phyloP scores from a whole-genome alignment of 2,329 filamentous ascomycete species.

The Knufia fluminis region DNA sequence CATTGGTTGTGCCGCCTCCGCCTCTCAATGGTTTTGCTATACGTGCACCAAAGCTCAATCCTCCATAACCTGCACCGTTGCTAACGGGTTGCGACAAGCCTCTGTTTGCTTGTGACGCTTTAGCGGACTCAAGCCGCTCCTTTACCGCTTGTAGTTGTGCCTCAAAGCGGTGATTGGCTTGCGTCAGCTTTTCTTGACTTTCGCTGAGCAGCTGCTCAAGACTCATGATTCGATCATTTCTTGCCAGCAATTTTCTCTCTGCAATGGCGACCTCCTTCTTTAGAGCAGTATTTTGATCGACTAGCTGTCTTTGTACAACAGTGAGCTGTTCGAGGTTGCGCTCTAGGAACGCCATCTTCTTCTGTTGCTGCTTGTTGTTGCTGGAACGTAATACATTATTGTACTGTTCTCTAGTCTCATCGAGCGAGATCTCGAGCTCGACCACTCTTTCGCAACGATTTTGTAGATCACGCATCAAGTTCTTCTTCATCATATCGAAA shows the following conservation, averaged over 20 bases:
- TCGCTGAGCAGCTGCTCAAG: conserved; percentile 88
- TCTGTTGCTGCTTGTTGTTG: conserved; percentile 97
- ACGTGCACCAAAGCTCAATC: conserved; percentile 38
- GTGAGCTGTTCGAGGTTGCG: conserved; percentile 96
- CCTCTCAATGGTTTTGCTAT: conserved; percentile 59
- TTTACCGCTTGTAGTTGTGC: conserved; percentile 94
- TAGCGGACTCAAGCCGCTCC: conserved; percentile 91
- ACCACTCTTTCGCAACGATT: conserved; percentile 97
- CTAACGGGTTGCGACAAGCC: conserved; percentile 52
- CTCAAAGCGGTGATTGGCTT: conserved; percentile 97
- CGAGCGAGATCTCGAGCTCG: conserved; percentile 92
- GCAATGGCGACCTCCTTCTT: conserved; percentile 99
- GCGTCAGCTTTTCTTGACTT: conserved; percentile 95
- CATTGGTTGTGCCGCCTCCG: conserved; percentile 32
- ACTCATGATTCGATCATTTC: conserved; percentile 94
- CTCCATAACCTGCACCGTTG: conserved; percentile 62
- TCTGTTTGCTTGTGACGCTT: conserved; percentile 82
- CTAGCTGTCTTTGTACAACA: conserved; percentile 91
- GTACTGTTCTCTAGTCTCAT: conserved; percentile 97
- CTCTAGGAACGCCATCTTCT: conserved; percentile 99
- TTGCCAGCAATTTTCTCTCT: conserved; percentile 89
- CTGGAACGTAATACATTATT: conserved; percentile 95
- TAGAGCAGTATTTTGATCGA: conserved; percentile 91
- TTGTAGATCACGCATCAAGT: conserved; percentile 93
- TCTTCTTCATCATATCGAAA: conserved; percentile 99